phyloP scores from a whole-genome alignment of 23 red algal genomes.

The Cyanidiococcus yangmingshanensis region DNA sequence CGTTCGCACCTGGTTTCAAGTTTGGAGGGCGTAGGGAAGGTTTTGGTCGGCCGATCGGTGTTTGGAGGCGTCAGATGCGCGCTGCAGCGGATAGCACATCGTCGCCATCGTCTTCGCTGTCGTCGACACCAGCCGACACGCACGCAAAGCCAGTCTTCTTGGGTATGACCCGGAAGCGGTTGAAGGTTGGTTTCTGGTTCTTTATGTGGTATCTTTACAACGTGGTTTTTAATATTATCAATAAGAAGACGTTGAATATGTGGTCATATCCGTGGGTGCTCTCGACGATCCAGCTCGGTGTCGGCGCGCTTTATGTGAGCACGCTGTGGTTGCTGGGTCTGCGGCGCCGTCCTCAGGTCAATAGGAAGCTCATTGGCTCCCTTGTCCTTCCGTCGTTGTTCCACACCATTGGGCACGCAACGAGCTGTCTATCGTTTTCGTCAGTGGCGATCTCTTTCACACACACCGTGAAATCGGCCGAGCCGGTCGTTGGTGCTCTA shows the following conservation, averaged over 20 bases:
- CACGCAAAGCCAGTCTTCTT: not conserved
- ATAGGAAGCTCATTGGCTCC: slow-evolving; percentile 51
- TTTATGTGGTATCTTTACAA: slow-evolving; percentile 86
- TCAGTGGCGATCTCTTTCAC: slow-evolving; percentile 89
- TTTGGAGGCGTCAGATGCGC: not conserved
- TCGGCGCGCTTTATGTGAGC: slow-evolving; percentile 52
- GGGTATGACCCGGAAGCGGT: not conserved
- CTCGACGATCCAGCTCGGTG: slow-evolving; percentile 78
- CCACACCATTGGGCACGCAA: slow-evolving; percentile 76
- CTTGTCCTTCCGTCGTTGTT: slow-evolving; percentile 62
- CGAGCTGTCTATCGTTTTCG: slow-evolving; percentile 79
- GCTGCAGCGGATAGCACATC: not conserved
- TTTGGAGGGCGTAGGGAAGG: too few species aligned
- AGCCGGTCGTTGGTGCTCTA: slow-evolving; percentile 71
- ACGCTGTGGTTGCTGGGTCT: slow-evolving; percentile 48
- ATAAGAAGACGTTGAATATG: slow-evolving; percentile 81
- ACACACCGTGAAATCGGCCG: slow-evolving; percentile 92
- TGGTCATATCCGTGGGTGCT: slow-evolving; percentile 91
- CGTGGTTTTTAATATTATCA: slow-evolving; percentile 91
- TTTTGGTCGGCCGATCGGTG: too few species aligned
- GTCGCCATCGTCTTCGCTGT: not conserved
- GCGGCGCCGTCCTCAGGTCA: slow-evolving; percentile 46
- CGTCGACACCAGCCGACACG: not conserved
- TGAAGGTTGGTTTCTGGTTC: slow-evolving; percentile 66
- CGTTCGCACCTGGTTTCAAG: too few species aligned